Percentiles rank a stretch among this genome's conserved stretches.
These are phyloP conservation scores for Ophiocordyceps australis DNA, from an alignment of 2,329 filamentous ascomycete species.

Conservation along the genomic window DNA sequence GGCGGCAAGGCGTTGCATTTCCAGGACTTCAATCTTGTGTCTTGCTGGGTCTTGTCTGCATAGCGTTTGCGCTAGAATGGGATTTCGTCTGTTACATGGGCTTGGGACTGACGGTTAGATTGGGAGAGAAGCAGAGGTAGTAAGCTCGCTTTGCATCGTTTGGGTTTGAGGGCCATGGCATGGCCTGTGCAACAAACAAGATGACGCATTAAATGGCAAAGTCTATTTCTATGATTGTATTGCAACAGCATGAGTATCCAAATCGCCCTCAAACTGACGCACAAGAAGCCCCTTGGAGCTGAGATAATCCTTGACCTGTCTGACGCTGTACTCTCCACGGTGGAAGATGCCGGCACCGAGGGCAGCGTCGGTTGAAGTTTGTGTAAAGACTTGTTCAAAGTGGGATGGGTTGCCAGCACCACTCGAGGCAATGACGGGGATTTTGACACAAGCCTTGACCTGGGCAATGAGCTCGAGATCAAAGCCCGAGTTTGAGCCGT, in stretches of 20 bases:
- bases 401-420: conserved; percentile 78
- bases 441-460: conserved; percentile 73
- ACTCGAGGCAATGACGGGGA: conserved; percentile 89
- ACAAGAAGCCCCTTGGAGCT: conserved; percentile 54
- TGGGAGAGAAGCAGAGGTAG: no score
- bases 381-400: conserved; percentile 76
- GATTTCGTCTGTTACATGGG: no score
- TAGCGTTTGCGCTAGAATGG: no score
- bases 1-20: no score
- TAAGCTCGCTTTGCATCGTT: no score
- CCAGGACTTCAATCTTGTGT: no score
- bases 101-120: no score
- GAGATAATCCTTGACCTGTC: conserved; percentile 78
- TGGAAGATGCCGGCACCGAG: conserved; percentile 97
- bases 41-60: no score
- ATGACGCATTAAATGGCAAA: not conserved
- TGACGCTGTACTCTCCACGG: conserved; percentile 83
- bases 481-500: conserved; percentile 87
- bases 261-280: conserved; percentile 52
- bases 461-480: conserved; percentile 80
- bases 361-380: conserved; percentile 79
- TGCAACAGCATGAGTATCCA: conserved; percentile 9
- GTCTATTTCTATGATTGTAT: no score
- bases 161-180: not conserved
- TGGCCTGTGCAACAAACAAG: not conserved